phyloP scores from a whole-genome alignment of 2,329 filamentous ascomycete species.

The Drechslera avenae region DNA sequence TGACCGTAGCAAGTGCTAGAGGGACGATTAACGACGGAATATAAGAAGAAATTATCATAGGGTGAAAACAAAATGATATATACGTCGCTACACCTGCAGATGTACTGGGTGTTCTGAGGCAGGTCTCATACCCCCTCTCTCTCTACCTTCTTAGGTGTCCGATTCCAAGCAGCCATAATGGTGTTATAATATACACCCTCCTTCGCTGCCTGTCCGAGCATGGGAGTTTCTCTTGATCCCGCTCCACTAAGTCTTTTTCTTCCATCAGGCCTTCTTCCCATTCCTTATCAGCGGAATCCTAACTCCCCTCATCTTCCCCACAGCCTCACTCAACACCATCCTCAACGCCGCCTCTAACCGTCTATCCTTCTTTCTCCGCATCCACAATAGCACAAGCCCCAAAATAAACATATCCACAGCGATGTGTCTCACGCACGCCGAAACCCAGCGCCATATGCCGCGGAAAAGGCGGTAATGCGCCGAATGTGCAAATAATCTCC shows the following conservation, averaged over 20 bases:
- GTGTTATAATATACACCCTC: no score
- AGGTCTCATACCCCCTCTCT: no score
- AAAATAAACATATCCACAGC: conserved; percentile 72
- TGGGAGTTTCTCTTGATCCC: no score
- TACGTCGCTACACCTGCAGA: no score
- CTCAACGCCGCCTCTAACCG: conserved; percentile 76
- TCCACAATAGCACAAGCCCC: conserved; percentile 69
- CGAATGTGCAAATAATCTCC: conserved; percentile 71
- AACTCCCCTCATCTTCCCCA: conserved; percentile 45
- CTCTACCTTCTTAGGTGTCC: no score
- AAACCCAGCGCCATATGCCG: conserved; percentile 55
- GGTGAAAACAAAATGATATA: no score
- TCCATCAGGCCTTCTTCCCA: conserved; percentile 12
- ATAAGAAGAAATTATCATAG: no score
- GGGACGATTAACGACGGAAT: no score
- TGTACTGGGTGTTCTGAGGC: no score
- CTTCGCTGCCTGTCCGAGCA: no score
- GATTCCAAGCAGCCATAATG: no score
- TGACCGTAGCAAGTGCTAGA: no score
- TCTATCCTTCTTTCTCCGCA: conserved; percentile 72
- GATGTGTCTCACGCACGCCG: conserved; percentile 79
- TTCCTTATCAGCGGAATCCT: conserved; percentile 30
- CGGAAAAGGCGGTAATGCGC: conserved; percentile 65
- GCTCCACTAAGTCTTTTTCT: background rate
- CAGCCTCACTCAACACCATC: conserved; percentile 61